phyloP scores from a whole-genome alignment of 768 basidiomycete genomes.

The Tylopilus balloui region DNA sequence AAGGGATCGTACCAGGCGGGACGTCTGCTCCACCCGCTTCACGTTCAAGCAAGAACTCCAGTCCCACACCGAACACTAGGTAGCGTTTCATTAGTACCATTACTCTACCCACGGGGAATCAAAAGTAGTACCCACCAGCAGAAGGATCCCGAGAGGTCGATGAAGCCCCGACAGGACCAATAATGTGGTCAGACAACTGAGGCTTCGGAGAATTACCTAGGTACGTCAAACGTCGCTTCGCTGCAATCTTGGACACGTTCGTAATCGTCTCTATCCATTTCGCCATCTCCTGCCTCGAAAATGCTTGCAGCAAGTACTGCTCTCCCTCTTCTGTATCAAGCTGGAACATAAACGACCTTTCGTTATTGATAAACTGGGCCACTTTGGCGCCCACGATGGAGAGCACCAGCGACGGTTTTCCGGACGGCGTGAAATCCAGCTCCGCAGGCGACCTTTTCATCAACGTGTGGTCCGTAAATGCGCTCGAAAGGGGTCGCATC shows the following conservation, averaged over 20 bases:
- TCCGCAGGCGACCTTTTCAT: constrained; percentile 62
- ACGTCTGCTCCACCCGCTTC: constrained; percentile 52
- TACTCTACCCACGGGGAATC: not conserved
- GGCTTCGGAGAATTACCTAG: constrained; percentile 73
- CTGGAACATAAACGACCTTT: constrained; percentile 78
- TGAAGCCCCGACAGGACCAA: constrained; percentile 45
- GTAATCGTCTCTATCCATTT: constrained; percentile 77
- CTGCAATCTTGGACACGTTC: constrained; percentile 65
- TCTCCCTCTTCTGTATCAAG: constrained; percentile 86
- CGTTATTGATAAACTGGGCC: constrained; percentile 69
- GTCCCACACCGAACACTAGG: constrained; percentile 72
- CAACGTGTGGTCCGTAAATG: constrained; percentile 63
- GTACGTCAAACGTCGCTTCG: constrained; percentile 77
- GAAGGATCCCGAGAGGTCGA: constrained; percentile 64
- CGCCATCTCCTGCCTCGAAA: constrained; percentile 63
- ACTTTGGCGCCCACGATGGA: constrained; percentile 71
- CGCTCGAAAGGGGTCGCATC: constrained; percentile 87
- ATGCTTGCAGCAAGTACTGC: constrained; percentile 73
- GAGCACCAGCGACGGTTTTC: constrained; percentile 72
- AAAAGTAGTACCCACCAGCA: constrained; percentile 51
- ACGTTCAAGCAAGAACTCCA: constrained; percentile 62
- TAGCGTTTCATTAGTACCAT: constrained; percentile 4
- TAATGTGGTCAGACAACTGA: constrained; percentile 68
- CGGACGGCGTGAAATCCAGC: constrained; percentile 66
- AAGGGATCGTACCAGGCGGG: constrained; percentile 57